A percentile compares a stretch with the other conserved stretches of the same genome.
Evolutionary conservation across 164 flowering plant species (phyloP).

Genomic region (Liquidambar formosana): DNA sequence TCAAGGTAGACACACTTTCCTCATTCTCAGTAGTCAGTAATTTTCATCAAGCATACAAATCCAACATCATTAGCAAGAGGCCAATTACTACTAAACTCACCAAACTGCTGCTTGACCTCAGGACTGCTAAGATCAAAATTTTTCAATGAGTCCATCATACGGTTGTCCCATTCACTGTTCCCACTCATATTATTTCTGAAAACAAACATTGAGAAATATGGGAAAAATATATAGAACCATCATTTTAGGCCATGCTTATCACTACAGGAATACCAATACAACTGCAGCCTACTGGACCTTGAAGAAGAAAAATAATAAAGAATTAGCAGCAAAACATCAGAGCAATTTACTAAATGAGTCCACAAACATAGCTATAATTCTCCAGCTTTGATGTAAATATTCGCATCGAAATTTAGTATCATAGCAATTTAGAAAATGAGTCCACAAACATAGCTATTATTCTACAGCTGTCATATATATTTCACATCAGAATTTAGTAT

Average conservation of each 20-base stretch:
- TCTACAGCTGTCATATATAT: neutral
- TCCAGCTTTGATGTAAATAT: too few relatives aligned
- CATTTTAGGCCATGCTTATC: neutral
- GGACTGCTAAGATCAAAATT: slow-evolving; percentile 94
- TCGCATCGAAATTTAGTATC: too few relatives aligned
- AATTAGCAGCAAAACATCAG: too few relatives aligned
- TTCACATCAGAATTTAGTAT: neutral
- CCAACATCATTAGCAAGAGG: neutral
- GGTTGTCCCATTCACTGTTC: slow-evolving; percentile 73
- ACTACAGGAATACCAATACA: too few relatives aligned
- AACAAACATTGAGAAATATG: neutral
- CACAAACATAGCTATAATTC: too few relatives aligned
- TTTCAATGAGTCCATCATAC: slow-evolving; percentile 79
- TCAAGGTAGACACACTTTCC: too few relatives aligned
- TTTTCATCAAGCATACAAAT: neutral
- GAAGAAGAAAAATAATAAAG: too few relatives aligned
- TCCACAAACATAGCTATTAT: neutral
- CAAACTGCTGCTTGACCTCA: slow-evolving; percentile 96
- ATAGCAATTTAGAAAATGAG: neutral
- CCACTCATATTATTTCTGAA: slow-evolving; percentile 89
- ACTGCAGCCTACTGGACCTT: too few relatives aligned
- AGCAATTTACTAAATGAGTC: too few relatives aligned
- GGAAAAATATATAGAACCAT: too few relatives aligned
- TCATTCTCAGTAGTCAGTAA: too few relatives aligned
- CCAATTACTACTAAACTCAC: slow-evolving; percentile 39